Evolutionary conservation across 768 basidiomycete genomes (phyloP).

Genomic region (Suillus clintonianus): DNA sequence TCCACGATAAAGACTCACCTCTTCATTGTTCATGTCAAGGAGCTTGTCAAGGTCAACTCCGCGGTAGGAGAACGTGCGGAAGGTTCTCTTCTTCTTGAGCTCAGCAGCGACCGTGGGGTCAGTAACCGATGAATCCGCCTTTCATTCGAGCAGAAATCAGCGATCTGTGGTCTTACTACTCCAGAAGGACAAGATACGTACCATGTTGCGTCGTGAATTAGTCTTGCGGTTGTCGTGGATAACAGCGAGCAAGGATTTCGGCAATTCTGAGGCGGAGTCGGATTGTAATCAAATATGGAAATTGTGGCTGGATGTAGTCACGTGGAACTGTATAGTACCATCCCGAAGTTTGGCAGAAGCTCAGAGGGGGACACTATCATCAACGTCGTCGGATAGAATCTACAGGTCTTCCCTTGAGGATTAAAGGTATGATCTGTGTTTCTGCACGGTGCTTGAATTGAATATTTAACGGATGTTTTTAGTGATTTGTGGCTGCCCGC

Average conservation of each 20-base stretch:
- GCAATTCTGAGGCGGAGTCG: constrained; percentile 21
- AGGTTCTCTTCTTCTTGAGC: constrained; percentile 97
- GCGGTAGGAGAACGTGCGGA: constrained; percentile 98
- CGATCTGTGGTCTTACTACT: background rate
- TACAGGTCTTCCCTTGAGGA: constrained; percentile 92
- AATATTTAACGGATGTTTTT: constrained; percentile 13
- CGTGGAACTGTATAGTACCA: constrained; percentile 67
- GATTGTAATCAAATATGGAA: constrained; percentile 28
- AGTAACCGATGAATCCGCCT: constrained; percentile 85
- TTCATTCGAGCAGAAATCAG: constrained; percentile 8
- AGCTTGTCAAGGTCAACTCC: constrained; percentile 98
- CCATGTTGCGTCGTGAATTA: constrained; percentile 35
- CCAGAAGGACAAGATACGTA: constrained; percentile 10
- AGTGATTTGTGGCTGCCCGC: constrained; percentile 95
- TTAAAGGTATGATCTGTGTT: constrained; percentile 57
- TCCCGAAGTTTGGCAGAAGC: constrained; percentile 11
- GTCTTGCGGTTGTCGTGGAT: constrained; percentile 29
- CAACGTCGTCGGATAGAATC: constrained; percentile 78
- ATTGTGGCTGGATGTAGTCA: constrained; percentile 43
- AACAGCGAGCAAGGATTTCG: constrained; percentile 13
- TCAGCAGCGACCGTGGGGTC: constrained; percentile 94
- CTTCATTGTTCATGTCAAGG: constrained; percentile 93
- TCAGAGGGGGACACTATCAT: constrained; percentile 21
- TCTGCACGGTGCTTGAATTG: background rate
- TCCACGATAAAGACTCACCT: constrained; percentile 52